Conservation (phyloP, 495 filamentous ascomycete species). For the Penicillium flavigenum region DNA sequence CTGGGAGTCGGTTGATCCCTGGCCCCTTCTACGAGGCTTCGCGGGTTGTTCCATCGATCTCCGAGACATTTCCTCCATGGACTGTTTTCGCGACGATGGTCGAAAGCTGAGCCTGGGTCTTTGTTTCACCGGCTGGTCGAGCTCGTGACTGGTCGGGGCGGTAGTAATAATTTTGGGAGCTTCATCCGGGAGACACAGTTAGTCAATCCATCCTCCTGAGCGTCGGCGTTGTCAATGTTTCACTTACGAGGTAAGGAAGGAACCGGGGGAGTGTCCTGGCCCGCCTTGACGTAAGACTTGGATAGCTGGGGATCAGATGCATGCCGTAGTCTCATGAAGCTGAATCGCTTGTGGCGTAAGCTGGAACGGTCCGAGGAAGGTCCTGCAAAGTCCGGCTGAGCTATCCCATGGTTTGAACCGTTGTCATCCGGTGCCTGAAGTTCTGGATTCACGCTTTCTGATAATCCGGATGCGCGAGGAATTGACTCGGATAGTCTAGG, state of each 20-base stretch:
- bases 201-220: background rate
- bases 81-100: constrained; percentile 34
- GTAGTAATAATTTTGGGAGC: constrained; percentile 93
- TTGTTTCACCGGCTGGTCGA: constrained; percentile 52
- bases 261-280: constrained; percentile 63
- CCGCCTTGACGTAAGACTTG: constrained; percentile 70
- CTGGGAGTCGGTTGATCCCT: constrained; percentile 39
- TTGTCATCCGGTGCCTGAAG: constrained; percentile 18
- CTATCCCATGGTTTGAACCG: constrained; percentile 17
- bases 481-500: constrained; percentile 44
- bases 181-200: constrained; percentile 29
- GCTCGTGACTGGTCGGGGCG: constrained; percentile 71
- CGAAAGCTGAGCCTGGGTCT: constrained; percentile 39
- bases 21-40: constrained; percentile 24
- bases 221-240: constrained; percentile 6
- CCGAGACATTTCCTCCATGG: constrained; percentile 36
- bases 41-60: constrained; percentile 17
- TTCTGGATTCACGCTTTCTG: constrained; percentile 15
- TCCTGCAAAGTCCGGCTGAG: constrained; percentile 18
- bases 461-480: constrained; percentile 29
- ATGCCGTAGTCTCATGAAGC: constrained; percentile 86
- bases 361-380: constrained; percentile 29
- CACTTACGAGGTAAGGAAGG: constrained; percentile 72
- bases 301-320: constrained; percentile 92
- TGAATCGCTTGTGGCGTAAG: constrained; percentile 65